Base-by-base conservation (phyloP, 2,329 filamentous ascomycete genomes). In the Aspergillus sp. region DNA sequence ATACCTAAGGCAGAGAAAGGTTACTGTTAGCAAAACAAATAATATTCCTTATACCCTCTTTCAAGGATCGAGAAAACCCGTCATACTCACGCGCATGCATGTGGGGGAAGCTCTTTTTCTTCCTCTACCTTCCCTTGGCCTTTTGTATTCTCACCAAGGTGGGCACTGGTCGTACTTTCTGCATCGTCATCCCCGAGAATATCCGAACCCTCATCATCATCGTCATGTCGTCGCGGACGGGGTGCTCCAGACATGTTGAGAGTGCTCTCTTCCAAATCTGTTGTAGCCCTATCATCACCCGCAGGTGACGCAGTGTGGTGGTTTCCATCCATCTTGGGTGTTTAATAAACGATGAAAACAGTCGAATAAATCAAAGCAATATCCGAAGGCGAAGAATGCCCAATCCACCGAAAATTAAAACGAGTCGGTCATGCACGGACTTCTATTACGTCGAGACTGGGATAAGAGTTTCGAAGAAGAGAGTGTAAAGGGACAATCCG, bases 181-280 rank as follows among this genome's bases (percentile, higher is more conserved):
- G 78, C 64, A 56, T 94, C 88, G 50, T 96, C 90, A 51, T 93
- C 88, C 53, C 90, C 88, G 57, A 86, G 85, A 38, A 78, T 79
- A 58, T 95, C 89, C 33, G 86, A 89, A 59, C 88, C 86, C 56
- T 94, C 91, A 61, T 95, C 90, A 54, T 95, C 90, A 62, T 95
- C 87, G 60, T 90, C 90, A 60, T 86, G 83, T 63, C 85, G 80
- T 56, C 88, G 82, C 55, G 86, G 72, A 49, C 77, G 70, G 12
- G 78, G 75, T 33, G 73, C 73, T 35, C 71, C 82, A 72, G 67
- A 80, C 71, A 75, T 79, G 76, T 73, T 85, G 37, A 95, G 78
- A 52, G 91, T 77, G 70, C 79, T 87, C 69, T 95, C 90, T 60
- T 95, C 89, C 30, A 82, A 75, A 54, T 89, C 85, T 60, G 85